Conservation (phyloP, 2,329 filamentous ascomycete genomes). For the Raffaelea arxii region DNA sequence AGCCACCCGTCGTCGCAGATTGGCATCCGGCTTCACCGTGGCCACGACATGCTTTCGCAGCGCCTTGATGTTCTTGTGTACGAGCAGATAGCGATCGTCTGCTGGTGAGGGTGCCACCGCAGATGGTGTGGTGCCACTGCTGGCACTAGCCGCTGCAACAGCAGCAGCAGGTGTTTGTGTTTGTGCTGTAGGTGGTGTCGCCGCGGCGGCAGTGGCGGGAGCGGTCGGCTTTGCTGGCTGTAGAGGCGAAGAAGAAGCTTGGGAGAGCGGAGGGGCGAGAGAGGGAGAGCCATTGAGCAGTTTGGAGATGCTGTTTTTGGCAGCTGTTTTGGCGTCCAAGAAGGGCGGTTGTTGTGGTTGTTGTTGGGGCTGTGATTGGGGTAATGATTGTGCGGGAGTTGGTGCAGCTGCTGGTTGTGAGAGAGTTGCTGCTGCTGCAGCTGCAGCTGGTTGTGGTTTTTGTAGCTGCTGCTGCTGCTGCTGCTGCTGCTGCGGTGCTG, state of each 20-base stretch:
- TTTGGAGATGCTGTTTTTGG: neutral
- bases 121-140: neutral
- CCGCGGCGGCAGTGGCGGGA: neutral
- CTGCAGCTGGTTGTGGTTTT: neutral
- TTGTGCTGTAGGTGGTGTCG: neutral
- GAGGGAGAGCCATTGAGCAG: too few species aligned
- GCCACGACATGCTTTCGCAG: slow-evolving; percentile 36
- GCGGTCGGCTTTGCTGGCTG: slow-evolving; percentile 1
- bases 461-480: neutral
- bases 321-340: neutral
- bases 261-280: neutral
- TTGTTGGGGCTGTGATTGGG: neutral
- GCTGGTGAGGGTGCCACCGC: slow-evolving; percentile 1
- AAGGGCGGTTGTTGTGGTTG: neutral
- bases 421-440: slow-evolving; percentile 1
- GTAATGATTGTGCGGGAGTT: neutral
- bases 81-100: slow-evolving; percentile 36
- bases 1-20: slow-evolving; percentile 57
- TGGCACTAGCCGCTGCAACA: neutral
- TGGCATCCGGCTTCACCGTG: slow-evolving; percentile 43
- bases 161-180: slow-evolving; percentile 8
- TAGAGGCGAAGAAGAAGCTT: neutral
- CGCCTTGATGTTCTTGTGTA: slow-evolving; percentile 61
- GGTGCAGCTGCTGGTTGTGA: neutral
- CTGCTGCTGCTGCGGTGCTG: slow-evolving; percentile 14